Evolutionary conservation across 1,284 basidiomycete species (phyloP), one percentile per base, ranked within the genome.

Genomic region (Rhodotorula sp.): DNA sequence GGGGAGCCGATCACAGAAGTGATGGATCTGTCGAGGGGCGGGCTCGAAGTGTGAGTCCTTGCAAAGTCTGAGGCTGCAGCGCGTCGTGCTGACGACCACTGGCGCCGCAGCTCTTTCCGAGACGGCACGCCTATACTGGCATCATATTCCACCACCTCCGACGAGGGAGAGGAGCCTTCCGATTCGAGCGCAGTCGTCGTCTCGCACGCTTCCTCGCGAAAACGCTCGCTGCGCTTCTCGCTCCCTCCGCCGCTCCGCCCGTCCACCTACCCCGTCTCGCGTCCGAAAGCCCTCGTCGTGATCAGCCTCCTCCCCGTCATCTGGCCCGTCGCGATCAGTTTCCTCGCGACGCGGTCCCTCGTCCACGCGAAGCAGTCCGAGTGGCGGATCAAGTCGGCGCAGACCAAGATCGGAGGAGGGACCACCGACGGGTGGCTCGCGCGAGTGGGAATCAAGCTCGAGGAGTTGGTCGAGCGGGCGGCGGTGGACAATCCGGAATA

Each of bases 401-500:
- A 64, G 18, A 62, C 55, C n/a, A 16, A 55, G 43, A 54, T 62
- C 12, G 68, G 54, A 6, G 64, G 57, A 6, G 61, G 60, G 31
- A 62, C 66, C 2, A 15, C 49, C 5, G 71, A 72, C 45, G 71
- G 71, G 23, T 69, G 69, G 67, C 26, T 72, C 6, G 64, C 58
- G 48, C 38, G 71, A 15, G 68, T 72, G 2, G 71, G 68, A 31
- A 55, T 72, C 38, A 61, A 45, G 49, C 48, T 72, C 14, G 68
- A 59, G 5, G 71, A 69, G 50, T 62, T 67, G 7, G 62, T 61
- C n/a, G 71, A 72, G 60, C 16, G 58, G 43, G 67, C 60, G 21
- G 68, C 64, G 31, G 45, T 61, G 5, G 71, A 72, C 19, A 69
- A 72, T 15, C 71, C 71, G 10, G 71, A 67, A 26, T 69, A 69